Evolutionary conservation across 441 rosid genomes (phyloP).

Genomic region (Populus hybrid): DNA sequence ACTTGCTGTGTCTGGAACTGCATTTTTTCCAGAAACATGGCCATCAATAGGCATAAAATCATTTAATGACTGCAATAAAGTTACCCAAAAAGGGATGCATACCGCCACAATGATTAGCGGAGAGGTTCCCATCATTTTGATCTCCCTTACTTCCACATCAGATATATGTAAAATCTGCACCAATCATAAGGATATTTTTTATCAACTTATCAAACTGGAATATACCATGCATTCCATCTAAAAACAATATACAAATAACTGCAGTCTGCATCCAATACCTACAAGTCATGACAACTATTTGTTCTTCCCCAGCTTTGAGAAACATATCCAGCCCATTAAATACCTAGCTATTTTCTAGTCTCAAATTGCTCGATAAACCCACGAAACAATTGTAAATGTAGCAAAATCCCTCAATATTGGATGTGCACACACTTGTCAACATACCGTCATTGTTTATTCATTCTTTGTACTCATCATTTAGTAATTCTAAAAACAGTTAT

Average conservation of each 20-base stretch:
- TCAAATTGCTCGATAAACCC: neutral
- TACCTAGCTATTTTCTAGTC: neutral
- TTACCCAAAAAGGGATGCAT: constrained; percentile 15
- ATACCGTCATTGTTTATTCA: neutral
- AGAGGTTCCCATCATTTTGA: constrained; percentile 86
- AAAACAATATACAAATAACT: neutral
- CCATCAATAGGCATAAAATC: neutral
- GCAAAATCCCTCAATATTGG: neutral
- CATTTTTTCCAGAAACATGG: constrained; percentile 3
- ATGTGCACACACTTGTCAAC: neutral
- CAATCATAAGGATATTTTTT: neutral
- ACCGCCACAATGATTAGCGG: constrained; percentile 77
- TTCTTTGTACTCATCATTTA: neutral
- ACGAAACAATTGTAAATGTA: no score
- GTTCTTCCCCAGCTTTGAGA: neutral
- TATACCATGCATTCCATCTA: neutral
- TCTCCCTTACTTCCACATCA: constrained; percentile 76
- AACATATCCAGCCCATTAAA: neutral
- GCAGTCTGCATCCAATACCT: neutral
- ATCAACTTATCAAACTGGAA: neutral
- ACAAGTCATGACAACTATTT: neutral
- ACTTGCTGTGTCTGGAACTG: constrained; percentile 94
- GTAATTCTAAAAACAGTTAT: neutral
- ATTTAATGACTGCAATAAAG: neutral
- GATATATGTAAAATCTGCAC: constrained; percentile 83